Evolutionary conservation across 2,329 filamentous ascomycete genomes (phyloP), one percentile per base, ranked within the genome.

Genomic region (Fusarium sacchari): DNA sequence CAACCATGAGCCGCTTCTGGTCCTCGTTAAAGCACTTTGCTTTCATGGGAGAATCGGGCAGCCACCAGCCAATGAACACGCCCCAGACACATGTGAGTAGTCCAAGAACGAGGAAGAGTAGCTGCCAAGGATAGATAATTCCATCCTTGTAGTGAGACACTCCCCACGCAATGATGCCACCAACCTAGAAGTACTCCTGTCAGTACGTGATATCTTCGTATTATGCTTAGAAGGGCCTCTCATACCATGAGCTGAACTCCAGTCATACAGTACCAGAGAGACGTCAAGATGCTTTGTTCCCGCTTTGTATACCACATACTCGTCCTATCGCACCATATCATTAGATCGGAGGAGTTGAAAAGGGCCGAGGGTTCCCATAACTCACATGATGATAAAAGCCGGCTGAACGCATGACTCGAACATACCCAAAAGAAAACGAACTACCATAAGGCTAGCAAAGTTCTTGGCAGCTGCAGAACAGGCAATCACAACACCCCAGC

Each of bases 331-430:
- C 20, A 50, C 17, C 24, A 6, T 68, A 20, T 26, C 50, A 28
- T 32, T 9, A 40, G 30, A n/a, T 11, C 14, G 15, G 1, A 20
- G 20, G 5, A 18, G 22, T 4, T 26, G 28, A 6, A 10, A 26
- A 20, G 12, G 22, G 9, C 14, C 3, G 3, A 12, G 28, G 18
- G 10, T 18, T 5, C 5, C 28, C 5, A 5, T 13, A 13, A 67
- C 70, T 53, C 24, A 73, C 75, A 86, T 81, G 46, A 85, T 79
- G 63, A 87, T 84, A 49, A 87, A 85, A 0, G 81, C 81, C 0
- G 86, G 86, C 12, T 83, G 82, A 7, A 86, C 82, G 22, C 81
- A 82, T 4, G 84, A 82, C 74, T 88, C 86, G n/a, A 84, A 84
- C 20, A 83, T 76, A 24, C 85, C 85, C 0, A 86, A 76, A 0